A percentile compares a stretch with the other conserved stretches of the same genome.
Evolutionary conservation across 108 stramenopile genomes (phyloP).

Genomic region (Cylindrotheca closterium): DNA sequence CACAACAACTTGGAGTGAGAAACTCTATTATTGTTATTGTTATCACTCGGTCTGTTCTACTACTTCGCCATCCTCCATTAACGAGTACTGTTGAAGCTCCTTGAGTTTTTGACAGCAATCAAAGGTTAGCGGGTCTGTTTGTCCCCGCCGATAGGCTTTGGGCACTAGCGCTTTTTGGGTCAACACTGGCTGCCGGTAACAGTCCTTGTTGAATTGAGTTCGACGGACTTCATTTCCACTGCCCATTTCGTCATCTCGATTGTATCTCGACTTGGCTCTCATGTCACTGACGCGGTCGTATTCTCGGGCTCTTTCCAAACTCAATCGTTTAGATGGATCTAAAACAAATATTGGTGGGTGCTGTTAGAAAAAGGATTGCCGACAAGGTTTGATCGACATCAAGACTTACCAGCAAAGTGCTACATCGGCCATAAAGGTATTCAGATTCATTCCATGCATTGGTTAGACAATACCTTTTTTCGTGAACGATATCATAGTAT

Average conservation of each 20-base stretch:
- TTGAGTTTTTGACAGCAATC: conserved; percentile 8
- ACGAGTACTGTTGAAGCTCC: conserved; percentile 19
- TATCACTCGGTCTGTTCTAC: too few species aligned
- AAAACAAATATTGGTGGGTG: not conserved
- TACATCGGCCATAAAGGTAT: too few species aligned
- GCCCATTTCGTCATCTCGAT: too few species aligned
- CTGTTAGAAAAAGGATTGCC: too few species aligned
- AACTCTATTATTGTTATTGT: too few species aligned
- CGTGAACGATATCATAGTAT: not conserved
- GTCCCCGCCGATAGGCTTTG: conserved; percentile 51
- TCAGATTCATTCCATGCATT: too few species aligned
- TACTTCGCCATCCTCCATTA: conserved; percentile 10
- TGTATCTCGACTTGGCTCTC: conserved; percentile 20
- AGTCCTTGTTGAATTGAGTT: conserved; percentile 56
- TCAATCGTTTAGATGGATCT: conserved; percentile 66
- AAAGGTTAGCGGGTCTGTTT: conserved; percentile 32
- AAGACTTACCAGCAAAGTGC: too few species aligned
- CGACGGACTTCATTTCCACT: conserved; percentile 27
- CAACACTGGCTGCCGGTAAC: conserved; percentile 87
- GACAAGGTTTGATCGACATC: too few species aligned
- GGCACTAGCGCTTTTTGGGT: conserved; percentile 60
- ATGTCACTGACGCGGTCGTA: conserved; percentile 66
- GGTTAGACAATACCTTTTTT: too few species aligned
- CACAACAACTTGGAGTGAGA: too few species aligned
- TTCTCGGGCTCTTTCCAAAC: conserved; percentile 84